Evolutionary conservation across 768 basidiomycete genomes (phyloP).

Genomic region (Crassisporium funariophilum): DNA sequence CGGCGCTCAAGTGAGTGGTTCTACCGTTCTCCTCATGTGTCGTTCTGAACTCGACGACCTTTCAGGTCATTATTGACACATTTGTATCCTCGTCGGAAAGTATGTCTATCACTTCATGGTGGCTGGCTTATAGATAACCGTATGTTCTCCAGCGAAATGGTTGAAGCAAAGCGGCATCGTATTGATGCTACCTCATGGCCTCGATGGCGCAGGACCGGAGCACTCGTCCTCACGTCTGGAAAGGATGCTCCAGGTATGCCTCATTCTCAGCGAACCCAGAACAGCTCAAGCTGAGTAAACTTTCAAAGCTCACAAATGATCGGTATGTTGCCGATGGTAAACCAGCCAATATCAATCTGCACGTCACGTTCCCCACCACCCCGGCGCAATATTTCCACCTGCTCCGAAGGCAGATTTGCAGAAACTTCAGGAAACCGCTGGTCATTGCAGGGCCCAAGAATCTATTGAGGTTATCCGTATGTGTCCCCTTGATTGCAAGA

Average conservation of each 20-base stretch:
- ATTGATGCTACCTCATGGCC: slow-evolving; percentile 83
- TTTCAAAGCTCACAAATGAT: slow-evolving; percentile 74
- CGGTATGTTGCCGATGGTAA: slow-evolving; percentile 40
- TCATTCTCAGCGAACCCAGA: not conserved
- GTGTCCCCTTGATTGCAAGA: slow-evolving; percentile 19
- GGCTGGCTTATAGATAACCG: not conserved
- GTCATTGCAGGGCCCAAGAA: slow-evolving; percentile 86
- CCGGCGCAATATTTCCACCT: slow-evolving; percentile 94
- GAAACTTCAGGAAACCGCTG: slow-evolving; percentile 87
- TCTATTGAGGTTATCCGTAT: slow-evolving; percentile 72
- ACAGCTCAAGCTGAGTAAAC: slow-evolving; percentile 1
- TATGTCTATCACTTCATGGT: slow-evolving; percentile 36
- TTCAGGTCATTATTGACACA: slow-evolving; percentile 84
- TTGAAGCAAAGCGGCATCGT: slow-evolving; percentile 88
- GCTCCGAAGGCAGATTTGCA: slow-evolving; percentile 79
- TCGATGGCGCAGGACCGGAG: slow-evolving; percentile 92
- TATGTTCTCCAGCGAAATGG: slow-evolving; percentile 75
- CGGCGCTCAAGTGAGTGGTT: slow-evolving; percentile 62
- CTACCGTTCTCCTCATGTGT: not conserved
- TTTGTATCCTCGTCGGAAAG: slow-evolving; percentile 86
- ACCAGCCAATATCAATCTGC: slow-evolving; percentile 74
- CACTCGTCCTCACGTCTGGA: slow-evolving; percentile 90
- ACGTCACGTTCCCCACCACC: slow-evolving; percentile 84
- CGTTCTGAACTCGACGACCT: too few species aligned
- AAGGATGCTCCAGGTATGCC: slow-evolving; percentile 80